These are phyloP conservation scores for Candida mattraensis DNA, from an alignment of 805 yeast genomes.

Conservation along the genomic window DNA sequence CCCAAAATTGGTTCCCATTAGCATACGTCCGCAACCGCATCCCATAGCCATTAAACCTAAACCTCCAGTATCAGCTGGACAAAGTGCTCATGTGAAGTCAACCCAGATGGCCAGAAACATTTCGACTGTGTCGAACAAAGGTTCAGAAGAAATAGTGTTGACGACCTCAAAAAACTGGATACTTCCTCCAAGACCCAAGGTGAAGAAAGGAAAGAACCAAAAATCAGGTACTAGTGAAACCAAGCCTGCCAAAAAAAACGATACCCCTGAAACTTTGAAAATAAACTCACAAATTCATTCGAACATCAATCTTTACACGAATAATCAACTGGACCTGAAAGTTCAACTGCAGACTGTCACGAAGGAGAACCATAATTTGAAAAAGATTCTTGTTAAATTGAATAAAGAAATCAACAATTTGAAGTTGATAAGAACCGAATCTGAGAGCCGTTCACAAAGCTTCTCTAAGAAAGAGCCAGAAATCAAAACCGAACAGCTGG, in stretches of 20 bases:
- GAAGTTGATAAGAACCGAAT: slow-evolving; percentile 25
- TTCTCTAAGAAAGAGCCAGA: slow-evolving; percentile 1
- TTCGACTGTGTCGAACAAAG: slow-evolving; percentile 23
- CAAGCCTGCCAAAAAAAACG: slow-evolving; percentile 15
- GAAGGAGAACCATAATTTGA: slow-evolving; percentile 44
- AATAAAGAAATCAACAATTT: slow-evolving; percentile 39
- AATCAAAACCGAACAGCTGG: neutral
- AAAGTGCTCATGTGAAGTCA: slow-evolving; percentile 5
- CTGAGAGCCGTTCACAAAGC: too few relatives aligned
- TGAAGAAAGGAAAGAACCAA: slow-evolving; percentile 22
- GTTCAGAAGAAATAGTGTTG: slow-evolving; percentile 34
- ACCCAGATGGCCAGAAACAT: slow-evolving; percentile 8
- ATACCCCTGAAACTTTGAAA: slow-evolving; percentile 18
- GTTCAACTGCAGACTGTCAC: slow-evolving; percentile 42
- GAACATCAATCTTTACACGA: slow-evolving; percentile 34
- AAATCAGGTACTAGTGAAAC: slow-evolving; percentile 9
- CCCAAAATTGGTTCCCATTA: too few relatives aligned
- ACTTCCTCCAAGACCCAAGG: slow-evolving; percentile 54
- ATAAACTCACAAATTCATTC: slow-evolving; percentile 38
- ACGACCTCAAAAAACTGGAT: slow-evolving; percentile 46
- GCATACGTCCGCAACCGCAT: slow-evolving; percentile 7
- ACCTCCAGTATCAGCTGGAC: slow-evolving; percentile 1
- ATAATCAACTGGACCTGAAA: slow-evolving; percentile 33
- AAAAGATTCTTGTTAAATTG: slow-evolving; percentile 40
- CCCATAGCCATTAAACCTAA: slow-evolving; percentile 11